These are phyloP conservation scores for Cystobasidiaceae sp. DNA, from an alignment of 1,284 basidiomycete species.

Conservation along the genomic window DNA sequence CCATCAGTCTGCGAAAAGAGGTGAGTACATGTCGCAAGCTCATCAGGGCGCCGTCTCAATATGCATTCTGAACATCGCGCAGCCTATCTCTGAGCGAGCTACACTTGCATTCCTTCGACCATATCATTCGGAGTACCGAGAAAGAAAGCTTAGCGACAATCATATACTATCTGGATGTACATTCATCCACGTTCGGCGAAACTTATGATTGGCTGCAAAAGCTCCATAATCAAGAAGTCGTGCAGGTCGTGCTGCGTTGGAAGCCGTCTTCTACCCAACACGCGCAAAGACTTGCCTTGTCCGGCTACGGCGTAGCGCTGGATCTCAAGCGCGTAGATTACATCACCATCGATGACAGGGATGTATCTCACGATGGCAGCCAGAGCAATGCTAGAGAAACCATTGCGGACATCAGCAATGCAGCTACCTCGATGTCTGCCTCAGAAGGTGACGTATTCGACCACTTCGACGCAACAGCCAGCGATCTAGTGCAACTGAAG, in stretches of 20 bases:
- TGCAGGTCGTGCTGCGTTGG: conserved; percentile 28
- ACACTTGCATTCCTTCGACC: conserved; percentile 23
- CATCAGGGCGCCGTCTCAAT: too few species aligned
- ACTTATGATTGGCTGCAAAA: background rate
- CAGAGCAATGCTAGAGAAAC: background rate
- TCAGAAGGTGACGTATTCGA: conserved; percentile 25
- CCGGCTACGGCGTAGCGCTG: conserved; percentile 81
- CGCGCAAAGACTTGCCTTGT: background rate
- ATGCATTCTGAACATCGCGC: too few species aligned
- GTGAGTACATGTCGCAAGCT: too few species aligned
- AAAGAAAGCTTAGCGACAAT: background rate
- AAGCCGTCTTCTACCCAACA: background rate
- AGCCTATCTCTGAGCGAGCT: background rate
- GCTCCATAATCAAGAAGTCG: background rate
- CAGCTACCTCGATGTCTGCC: too few species aligned
- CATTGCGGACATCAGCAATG: conserved; percentile 33
- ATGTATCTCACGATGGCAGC: conserved; percentile 3
- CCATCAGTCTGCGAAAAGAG: too few species aligned
- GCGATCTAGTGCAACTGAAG: conserved; percentile 52
- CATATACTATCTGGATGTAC: conserved; percentile 16
- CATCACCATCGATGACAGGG: conserved; percentile 80
- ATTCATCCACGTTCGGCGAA: background rate
- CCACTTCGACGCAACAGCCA: conserved; percentile 15
- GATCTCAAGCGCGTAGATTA: conserved; percentile 98
- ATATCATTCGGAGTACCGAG: background rate